phyloP scores from a whole-genome alignment of 768 basidiomycete genomes.

The Tephrocybe sp. region DNA sequence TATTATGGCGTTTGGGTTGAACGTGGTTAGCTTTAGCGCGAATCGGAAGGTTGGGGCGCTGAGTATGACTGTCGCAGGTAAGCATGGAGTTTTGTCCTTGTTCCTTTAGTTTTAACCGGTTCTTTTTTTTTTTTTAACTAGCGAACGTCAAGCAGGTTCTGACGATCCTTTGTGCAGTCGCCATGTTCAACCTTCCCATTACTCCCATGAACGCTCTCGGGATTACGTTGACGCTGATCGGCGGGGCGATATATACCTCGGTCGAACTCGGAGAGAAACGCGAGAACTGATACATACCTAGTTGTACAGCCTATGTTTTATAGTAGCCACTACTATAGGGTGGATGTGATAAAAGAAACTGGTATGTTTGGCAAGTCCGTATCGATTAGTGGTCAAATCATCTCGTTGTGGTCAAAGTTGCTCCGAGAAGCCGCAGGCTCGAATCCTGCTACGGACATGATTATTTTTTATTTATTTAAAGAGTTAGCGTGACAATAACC shows the following conservation, averaged over 20 bases:
- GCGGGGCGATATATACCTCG: slow-evolving; percentile 79
- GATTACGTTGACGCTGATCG: slow-evolving; percentile 78
- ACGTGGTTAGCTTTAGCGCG: slow-evolving; percentile 94
- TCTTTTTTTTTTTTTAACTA: slow-evolving; percentile 20
- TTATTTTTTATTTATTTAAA: background rate
- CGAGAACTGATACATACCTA: background rate
- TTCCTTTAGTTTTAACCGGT: background rate
- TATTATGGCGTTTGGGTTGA: slow-evolving; percentile 84
- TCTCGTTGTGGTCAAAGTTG: background rate
- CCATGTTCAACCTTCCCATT: slow-evolving; percentile 81
- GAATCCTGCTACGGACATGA: background rate
- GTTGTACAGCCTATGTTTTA: no score
- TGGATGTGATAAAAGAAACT: background rate
- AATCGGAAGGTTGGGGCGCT: slow-evolving; percentile 89
- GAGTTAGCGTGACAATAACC: no score
- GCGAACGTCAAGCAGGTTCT: slow-evolving; percentile 93
- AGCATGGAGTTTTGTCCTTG: slow-evolving; percentile 20
- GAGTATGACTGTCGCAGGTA: slow-evolving; percentile 89
- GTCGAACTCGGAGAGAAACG: slow-evolving; percentile 58
- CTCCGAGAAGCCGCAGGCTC: slow-evolving; percentile 1
- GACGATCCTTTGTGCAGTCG: slow-evolving; percentile 81
- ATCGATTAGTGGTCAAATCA: slow-evolving; percentile 2
- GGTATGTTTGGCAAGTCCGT: background rate
- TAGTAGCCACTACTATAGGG: no score
- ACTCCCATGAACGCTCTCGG: slow-evolving; percentile 78